Conservation (phyloP, 805 yeast genomes). For the Grigorovia transvaalensis region DNA sequence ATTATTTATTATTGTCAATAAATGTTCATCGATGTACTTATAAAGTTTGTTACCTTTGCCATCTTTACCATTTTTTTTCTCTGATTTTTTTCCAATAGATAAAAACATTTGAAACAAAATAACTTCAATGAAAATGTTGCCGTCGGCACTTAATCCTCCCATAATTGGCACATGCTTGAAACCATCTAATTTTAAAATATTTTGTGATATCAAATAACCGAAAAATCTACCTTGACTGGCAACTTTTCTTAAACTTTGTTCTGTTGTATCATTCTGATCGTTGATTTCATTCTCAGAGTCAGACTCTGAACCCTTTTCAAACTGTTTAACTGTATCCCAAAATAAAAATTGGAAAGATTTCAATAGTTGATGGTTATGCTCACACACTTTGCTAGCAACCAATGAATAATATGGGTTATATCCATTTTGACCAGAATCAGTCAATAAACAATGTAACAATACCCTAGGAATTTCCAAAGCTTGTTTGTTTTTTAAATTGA, state of each 20-base stretch:
- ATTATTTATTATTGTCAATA: conserved; percentile 16
- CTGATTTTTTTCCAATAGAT: conserved; percentile 52
- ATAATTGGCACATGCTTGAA: conserved; percentile 66
- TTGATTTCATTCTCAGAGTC: conserved; percentile 23
- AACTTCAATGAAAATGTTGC: conserved; percentile 62
- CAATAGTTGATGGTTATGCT: conserved; percentile 52
- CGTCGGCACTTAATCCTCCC: conserved; percentile 49
- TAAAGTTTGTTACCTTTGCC: conserved; percentile 19
- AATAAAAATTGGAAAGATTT: conserved; percentile 81
- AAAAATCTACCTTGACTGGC: conserved; percentile 73
- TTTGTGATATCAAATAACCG: conserved; percentile 66
- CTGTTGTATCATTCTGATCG: conserved; percentile 39
- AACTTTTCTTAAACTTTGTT: conserved; percentile 44
- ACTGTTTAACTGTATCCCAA: conserved; percentile 75
- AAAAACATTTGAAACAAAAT: conserved; percentile 60
- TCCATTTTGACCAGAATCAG: conserved; percentile 45
- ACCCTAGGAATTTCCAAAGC: conserved; percentile 81
- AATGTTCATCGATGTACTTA: conserved; percentile 22
- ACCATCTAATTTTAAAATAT: conserved; percentile 60
- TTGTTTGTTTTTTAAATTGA: conserved; percentile 68
- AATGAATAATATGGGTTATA: conserved; percentile 87
- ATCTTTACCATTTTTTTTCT: conserved; percentile 24
- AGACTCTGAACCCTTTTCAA: conserved; percentile 45
- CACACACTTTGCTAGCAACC: conserved; percentile 67
- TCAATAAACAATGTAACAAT: conserved; percentile 71